Evolutionary conservation across 2,329 filamentous ascomycete species (phyloP).

Genomic region (Hymenoscyphus fructigenus): DNA sequence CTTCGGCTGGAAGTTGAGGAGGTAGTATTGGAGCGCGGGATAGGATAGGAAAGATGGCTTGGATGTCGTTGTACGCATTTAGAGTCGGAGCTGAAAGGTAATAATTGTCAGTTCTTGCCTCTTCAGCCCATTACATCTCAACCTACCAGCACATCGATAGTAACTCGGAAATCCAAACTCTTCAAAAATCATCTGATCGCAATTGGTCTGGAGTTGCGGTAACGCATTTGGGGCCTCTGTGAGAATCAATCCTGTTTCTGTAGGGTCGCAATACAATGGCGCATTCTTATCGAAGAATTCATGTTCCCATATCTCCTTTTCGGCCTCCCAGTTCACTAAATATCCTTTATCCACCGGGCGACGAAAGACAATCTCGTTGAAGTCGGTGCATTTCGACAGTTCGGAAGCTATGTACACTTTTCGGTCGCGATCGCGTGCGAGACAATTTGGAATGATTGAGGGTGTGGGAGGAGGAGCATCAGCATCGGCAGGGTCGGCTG

Average conservation of each 20-base stretch:
- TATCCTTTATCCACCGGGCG: slow-evolving; percentile 93
- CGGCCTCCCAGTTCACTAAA: slow-evolving; percentile 92
- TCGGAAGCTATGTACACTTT: slow-evolving; percentile 79
- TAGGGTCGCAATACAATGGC: slow-evolving; percentile 69
- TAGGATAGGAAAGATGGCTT: slow-evolving; percentile 64
- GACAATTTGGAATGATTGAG: slow-evolving; percentile 78
- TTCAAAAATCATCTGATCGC: slow-evolving; percentile 96
- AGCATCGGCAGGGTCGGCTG: not conserved
- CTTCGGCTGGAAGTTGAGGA: slow-evolving; percentile 64
- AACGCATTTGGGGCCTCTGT: slow-evolving; percentile 84
- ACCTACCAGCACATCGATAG: slow-evolving; percentile 68
- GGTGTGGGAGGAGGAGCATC: slow-evolving; percentile 49
- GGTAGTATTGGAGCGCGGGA: slow-evolving; percentile 43
- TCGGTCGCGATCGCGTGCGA: slow-evolving; percentile 78
- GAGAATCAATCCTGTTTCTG: slow-evolving; percentile 79
- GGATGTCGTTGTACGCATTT: slow-evolving; percentile 80
- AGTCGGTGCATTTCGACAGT: slow-evolving; percentile 77
- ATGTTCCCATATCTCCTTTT: slow-evolving; percentile 94
- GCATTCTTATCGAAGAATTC: slow-evolving; percentile 74
- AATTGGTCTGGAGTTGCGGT: slow-evolving; percentile 78
- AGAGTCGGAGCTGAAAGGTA: slow-evolving; percentile 60
- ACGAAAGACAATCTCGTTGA: slow-evolving; percentile 83
- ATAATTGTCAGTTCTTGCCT: not conserved
- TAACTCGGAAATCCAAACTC: slow-evolving; percentile 93
- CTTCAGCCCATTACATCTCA: not conserved